Evolutionary conservation across 2,329 filamentous ascomycete genomes (phyloP).

Genomic region (Aaosphaeria arxii): DNA sequence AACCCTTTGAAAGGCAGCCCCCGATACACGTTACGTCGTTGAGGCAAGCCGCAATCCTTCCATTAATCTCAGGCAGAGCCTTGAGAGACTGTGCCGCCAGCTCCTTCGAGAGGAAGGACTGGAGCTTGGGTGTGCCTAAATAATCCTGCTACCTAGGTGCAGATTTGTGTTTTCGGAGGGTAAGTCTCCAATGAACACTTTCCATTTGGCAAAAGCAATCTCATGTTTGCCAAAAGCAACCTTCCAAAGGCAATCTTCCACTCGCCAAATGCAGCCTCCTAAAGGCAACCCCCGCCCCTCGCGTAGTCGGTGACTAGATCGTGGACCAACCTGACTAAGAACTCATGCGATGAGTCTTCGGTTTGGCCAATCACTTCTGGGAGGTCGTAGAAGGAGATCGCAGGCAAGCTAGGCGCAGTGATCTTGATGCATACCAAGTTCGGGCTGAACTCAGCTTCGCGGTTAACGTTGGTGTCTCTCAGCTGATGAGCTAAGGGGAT

Average conservation of each 20-base stretch:
- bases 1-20: too few species aligned
- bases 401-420: slow-evolving; percentile 65
- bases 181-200: too few species aligned
- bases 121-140: slow-evolving; percentile 54
- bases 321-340: slow-evolving; percentile 68
- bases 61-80: slow-evolving; percentile 42
- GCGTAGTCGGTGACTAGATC: slow-evolving; percentile 72
- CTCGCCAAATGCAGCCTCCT: too few species aligned
- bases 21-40: too few species aligned
- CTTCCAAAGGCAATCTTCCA: too few species aligned
- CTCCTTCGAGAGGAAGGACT: slow-evolving; percentile 46
- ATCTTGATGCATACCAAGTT: slow-evolving; percentile 79
- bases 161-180: too few species aligned
- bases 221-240: too few species aligned
- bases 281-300: too few species aligned
- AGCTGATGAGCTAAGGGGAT: slow-evolving; percentile 3
- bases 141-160: slow-evolving; percentile 43
- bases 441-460: slow-evolving; percentile 77
- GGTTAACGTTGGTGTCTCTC: too few species aligned
- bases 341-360: slow-evolving; percentile 39
- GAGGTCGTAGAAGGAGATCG: slow-evolving; percentile 80
- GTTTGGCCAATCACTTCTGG: slow-evolving; percentile 77
- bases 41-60: slow-evolving; percentile 48
- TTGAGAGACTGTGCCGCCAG: slow-evolving; percentile 44
- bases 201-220: too few species aligned